Evolutionary conservation across 2,329 filamentous ascomycete genomes (phyloP).

Genomic region (Blastomyces parvus): DNA sequence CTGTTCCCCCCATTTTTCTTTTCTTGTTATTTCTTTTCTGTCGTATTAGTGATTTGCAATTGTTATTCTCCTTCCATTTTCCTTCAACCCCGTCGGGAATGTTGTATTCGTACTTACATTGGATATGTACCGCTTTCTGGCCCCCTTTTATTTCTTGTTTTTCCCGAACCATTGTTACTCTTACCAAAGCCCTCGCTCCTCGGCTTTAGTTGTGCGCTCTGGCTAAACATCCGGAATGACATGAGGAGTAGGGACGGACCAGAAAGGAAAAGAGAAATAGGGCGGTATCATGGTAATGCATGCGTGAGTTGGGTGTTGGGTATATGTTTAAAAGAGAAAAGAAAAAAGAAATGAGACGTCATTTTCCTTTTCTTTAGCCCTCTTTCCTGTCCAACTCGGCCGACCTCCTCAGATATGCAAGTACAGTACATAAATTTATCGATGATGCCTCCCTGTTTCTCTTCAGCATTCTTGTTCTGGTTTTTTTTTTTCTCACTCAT

Average conservation of each 20-base stretch:
- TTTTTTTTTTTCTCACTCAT: too few relatives aligned
- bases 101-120: constrained; percentile 1
- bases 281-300: background rate
- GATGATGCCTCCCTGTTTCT: background rate
- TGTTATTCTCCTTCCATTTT: background rate
- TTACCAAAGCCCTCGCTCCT: background rate
- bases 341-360: background rate
- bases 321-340: background rate
- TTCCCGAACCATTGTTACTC: background rate
- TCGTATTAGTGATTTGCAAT: background rate
- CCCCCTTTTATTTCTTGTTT: background rate
- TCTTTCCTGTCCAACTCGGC: background rate
- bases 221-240: background rate
- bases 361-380: background rate
- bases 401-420: background rate
- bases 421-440: too few relatives aligned
- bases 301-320: background rate
- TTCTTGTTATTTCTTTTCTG: background rate
- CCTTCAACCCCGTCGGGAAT: background rate
- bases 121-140: background rate
- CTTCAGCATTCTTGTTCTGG: background rate
- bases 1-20: background rate
- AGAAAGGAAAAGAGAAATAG: background rate
- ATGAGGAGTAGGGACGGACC: background rate
- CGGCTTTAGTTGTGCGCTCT: background rate